Percentiles rank a stretch among this genome's conserved stretches.
phyloP scores from a whole-genome alignment of 441 rosid genomes.

The Populus hybrid region DNA sequence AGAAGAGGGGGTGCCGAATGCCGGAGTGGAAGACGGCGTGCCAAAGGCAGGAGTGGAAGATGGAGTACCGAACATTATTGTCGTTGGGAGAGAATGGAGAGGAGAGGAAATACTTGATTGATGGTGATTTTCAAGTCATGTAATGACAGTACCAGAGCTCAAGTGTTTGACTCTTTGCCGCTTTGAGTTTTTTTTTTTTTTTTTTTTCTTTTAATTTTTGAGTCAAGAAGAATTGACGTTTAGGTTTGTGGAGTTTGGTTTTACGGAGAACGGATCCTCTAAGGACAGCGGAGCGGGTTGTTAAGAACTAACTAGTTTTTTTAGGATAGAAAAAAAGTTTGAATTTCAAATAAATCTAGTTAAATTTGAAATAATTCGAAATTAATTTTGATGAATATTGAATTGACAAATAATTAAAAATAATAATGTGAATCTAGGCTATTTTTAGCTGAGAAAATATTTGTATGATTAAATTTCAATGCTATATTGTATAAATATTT shows the following conservation, averaged over 20 bases:
- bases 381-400: too few relatives aligned
- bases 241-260: neutral
- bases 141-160: neutral
- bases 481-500: too few relatives aligned
- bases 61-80: slow-evolving; percentile 42
- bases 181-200: neutral
- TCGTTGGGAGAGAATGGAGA: neutral
- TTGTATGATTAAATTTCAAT: too few relatives aligned
- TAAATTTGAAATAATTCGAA: too few relatives aligned
- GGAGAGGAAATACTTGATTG: neutral
- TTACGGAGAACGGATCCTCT: neutral
- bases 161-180: slow-evolving; percentile 18
- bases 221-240: neutral
- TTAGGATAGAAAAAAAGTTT: too few relatives aligned
- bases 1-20: slow-evolving; percentile 51
- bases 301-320: too few relatives aligned
- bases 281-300: neutral
- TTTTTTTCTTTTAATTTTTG: too few relatives aligned
- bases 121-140: neutral
- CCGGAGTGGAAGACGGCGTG: slow-evolving; percentile 27
- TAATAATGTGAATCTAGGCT: too few relatives aligned
- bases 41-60: slow-evolving; percentile 32
- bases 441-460: too few relatives aligned
- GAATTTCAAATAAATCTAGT: too few relatives aligned
- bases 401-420: too few relatives aligned